These are phyloP conservation scores for Suhomyces faveliae DNA, from an alignment of 805 yeast species.

Conservation along the genomic window DNA sequence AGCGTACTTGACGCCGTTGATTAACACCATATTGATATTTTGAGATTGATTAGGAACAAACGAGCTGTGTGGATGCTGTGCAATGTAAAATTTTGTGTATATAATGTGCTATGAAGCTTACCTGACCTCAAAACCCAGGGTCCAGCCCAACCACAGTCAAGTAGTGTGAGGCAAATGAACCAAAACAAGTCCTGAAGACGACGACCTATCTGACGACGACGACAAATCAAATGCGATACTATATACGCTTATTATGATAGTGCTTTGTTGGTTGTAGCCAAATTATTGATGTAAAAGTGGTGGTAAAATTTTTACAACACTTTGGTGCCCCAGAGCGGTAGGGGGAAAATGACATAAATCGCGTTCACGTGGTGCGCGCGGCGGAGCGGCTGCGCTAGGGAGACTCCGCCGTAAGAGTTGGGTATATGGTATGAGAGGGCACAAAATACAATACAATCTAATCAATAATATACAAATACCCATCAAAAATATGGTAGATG, in stretches of 20 bases:
- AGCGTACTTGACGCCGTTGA: slow-evolving; percentile 92
- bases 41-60: too few relatives aligned
- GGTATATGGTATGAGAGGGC: too few relatives aligned
- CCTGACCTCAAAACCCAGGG: not conserved
- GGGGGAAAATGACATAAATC: not conserved
- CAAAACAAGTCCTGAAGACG: slow-evolving; percentile 8
- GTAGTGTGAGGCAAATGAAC: slow-evolving; percentile 7
- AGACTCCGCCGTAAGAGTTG: not conserved
- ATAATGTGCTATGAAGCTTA: not conserved
- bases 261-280: not conserved
- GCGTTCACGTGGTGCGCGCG: not conserved
- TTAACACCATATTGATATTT: slow-evolving; percentile 94
- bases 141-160: slow-evolving; percentile 5
- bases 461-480: too few relatives aligned
- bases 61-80: not conserved
- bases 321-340: not conserved
- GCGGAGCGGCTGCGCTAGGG: not conserved
- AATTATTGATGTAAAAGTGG: not conserved
- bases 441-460: too few relatives aligned
- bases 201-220: slow-evolving; percentile 5
- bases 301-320: not conserved
- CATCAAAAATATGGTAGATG: too few relatives aligned
- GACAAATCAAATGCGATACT: slow-evolving; percentile 4
- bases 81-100: not conserved
- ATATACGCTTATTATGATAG: not conserved